Conservation (phyloP, 495 filamentous ascomycete species). For the Extremus antarcticus region DNA sequence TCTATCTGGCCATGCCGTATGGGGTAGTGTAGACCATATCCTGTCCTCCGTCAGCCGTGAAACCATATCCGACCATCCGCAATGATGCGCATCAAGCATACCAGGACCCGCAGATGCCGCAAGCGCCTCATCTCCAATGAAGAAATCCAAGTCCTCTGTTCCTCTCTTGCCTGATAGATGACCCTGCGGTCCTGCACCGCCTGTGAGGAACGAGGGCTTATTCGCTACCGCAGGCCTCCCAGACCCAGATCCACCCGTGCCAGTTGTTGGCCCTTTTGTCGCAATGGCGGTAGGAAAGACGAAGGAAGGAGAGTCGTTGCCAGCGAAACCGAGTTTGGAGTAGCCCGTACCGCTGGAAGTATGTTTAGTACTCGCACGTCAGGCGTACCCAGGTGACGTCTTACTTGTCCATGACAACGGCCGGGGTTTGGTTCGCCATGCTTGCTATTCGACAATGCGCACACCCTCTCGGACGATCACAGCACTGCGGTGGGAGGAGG, state of each 20-base stretch:
- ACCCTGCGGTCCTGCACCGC: conserved; percentile 67
- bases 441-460: conserved; percentile 1
- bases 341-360: conserved; percentile 83
- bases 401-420: conserved; percentile 99
- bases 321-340: conserved; percentile 97
- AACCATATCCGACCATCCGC: not conserved
- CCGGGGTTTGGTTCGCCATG: conserved; percentile 96
- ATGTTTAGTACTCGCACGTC: conserved; percentile 14
- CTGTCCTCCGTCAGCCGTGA: conserved; percentile 33
- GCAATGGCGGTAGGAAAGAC: conserved; percentile 98
- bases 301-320: conserved; percentile 98
- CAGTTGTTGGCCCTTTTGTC: conserved; percentile 68
- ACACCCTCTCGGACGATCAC: not conserved
- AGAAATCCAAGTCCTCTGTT: conserved; percentile 96
- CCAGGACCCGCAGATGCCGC: conserved; percentile 72
- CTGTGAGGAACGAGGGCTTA: conserved; percentile 91
- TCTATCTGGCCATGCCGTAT: conserved; percentile 97
- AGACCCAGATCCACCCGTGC: conserved; percentile 67
- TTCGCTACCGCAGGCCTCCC: conserved; percentile 81
- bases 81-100: conserved; percentile 33
- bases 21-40: conserved; percentile 93
- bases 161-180: conserved; percentile 86
- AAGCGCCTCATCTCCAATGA: conserved; percentile 94
- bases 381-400: conserved; percentile 22
- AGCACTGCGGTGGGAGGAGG: no score